Evolutionary conservation across 306 rosid species (phyloP).

Genomic region (Vachellia pachyceras): DNA sequence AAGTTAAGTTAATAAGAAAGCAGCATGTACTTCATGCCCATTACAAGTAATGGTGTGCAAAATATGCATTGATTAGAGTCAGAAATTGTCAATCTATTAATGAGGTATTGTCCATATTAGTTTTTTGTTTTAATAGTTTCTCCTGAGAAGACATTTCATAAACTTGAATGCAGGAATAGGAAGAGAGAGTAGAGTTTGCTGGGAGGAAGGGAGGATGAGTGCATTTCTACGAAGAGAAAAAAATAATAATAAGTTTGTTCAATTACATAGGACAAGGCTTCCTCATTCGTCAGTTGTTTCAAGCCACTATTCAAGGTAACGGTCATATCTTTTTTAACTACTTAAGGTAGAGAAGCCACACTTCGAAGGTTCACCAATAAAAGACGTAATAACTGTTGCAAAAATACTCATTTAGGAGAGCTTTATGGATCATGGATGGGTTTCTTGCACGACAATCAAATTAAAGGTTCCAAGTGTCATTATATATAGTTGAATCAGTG

Average conservation of each 20-base stretch:
- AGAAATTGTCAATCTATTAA: not conserved
- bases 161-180: not conserved
- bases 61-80: constrained; percentile 16
- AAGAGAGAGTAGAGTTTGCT: not conserved
- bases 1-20: constrained; percentile 30
- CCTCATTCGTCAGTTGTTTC: too few relatives aligned
- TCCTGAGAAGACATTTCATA: constrained; percentile 2
- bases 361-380: too few relatives aligned
- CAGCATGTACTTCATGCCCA: not conserved
- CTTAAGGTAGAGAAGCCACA: too few relatives aligned
- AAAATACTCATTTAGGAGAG: too few relatives aligned
- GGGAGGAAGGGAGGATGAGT: not conserved
- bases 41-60: not conserved
- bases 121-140: not conserved
- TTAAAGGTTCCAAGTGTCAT: too few relatives aligned
- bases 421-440: too few relatives aligned
- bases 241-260: not conserved
- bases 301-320: too few relatives aligned
- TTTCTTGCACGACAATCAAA: too few relatives aligned
- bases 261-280: not conserved
- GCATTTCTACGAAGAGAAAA: not conserved
- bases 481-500: too few relatives aligned
- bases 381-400: too few relatives aligned
- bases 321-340: too few relatives aligned
- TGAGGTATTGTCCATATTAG: constrained; percentile 3